Evolutionary conservation across 345 rosid genomes (phyloP).

Genomic region (Lepidium sativum): DNA sequence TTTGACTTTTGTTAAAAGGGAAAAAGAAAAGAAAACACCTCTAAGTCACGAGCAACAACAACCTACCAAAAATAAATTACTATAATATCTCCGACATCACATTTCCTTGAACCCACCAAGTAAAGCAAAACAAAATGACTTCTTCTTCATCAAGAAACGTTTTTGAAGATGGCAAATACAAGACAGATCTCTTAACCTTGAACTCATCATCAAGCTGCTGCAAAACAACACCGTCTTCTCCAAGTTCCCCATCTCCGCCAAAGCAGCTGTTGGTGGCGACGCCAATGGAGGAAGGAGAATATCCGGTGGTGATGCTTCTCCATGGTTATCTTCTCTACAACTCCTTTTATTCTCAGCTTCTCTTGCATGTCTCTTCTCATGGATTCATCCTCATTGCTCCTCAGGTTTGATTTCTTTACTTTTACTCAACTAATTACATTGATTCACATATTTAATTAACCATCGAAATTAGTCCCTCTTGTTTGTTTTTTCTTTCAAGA

Average conservation of each 20-base stretch:
- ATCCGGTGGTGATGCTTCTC: conserved; percentile 62
- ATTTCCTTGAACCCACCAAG: too few species aligned
- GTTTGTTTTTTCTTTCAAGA: background rate
- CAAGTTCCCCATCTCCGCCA: conserved; percentile 57
- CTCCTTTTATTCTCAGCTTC: conserved; percentile 80
- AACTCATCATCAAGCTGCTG: conserved; percentile 25
- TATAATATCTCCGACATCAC: too few species aligned
- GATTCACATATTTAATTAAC: background rate
- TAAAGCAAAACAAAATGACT: background rate
- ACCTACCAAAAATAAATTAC: too few species aligned
- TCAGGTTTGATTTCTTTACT: conserved; percentile 35
- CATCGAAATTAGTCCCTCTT: background rate
- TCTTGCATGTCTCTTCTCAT: conserved; percentile 78
- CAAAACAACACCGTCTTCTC: conserved; percentile 25
- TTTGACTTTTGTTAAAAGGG: too few species aligned
- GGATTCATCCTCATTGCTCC: conserved; percentile 90
- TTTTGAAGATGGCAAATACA: conserved; percentile 39
- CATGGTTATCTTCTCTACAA: conserved; percentile 78
- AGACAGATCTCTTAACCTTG: conserved; percentile 30
- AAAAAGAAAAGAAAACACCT: too few species aligned
- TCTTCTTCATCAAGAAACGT: conserved; percentile 28
- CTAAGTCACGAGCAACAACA: too few species aligned
- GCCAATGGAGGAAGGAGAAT: conserved; percentile 61
- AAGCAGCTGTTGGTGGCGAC: conserved; percentile 61
- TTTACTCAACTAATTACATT: background rate